A percentile compares a stretch with the other conserved stretches of the same genome.
These are phyloP conservation scores for Epichloe gansuensis DNA, from an alignment of 2,329 filamentous ascomycete genomes.

Conservation along the genomic window DNA sequence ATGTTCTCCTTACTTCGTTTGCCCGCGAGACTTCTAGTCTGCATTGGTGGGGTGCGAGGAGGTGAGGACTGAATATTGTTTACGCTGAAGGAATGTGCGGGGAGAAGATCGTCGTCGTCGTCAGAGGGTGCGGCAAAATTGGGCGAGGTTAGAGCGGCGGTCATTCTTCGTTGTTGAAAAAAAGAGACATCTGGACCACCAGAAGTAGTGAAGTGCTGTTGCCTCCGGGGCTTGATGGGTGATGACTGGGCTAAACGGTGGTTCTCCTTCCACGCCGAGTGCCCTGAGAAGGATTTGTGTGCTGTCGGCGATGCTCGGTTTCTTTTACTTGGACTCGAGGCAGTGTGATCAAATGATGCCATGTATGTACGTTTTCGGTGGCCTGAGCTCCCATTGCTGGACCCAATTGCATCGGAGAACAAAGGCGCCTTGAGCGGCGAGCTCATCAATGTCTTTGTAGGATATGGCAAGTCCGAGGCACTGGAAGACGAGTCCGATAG, in stretches of 20 bases:
- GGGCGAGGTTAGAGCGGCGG: slow-evolving; percentile 46
- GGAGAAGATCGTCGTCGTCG: slow-evolving; percentile 73
- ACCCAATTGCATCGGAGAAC: slow-evolving; percentile 71
- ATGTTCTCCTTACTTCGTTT: slow-evolving; percentile 36
- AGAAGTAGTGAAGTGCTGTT: slow-evolving; percentile 60
- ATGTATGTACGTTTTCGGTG: slow-evolving; percentile 53
- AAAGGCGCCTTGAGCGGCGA: slow-evolving; percentile 72
- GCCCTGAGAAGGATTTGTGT: slow-evolving; percentile 41
- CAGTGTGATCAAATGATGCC: slow-evolving; percentile 41
- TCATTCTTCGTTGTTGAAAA: slow-evolving; percentile 50
- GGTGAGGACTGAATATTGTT: slow-evolving; percentile 63
- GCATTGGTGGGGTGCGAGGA: slow-evolving; percentile 67
- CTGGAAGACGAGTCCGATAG: slow-evolving; percentile 80
- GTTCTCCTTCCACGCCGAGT: slow-evolving; percentile 60
- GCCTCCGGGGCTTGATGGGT: slow-evolving; percentile 64
- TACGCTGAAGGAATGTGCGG: slow-evolving; percentile 58
- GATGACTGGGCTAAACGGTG: slow-evolving; percentile 76
- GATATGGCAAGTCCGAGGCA: slow-evolving; percentile 64
- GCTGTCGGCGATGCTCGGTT: slow-evolving; percentile 49
- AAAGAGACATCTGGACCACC: slow-evolving; percentile 66
- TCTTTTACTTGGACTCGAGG: slow-evolving; percentile 53
- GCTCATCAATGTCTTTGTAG: slow-evolving; percentile 58
- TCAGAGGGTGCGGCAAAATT: slow-evolving; percentile 54
- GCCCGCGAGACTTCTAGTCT: slow-evolving; percentile 34
- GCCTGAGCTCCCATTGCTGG: slow-evolving; percentile 53